These are phyloP conservation scores for Pseudocercospora macadamiae DNA, from an alignment of 2,329 filamentous ascomycete species.

Conservation along the genomic window DNA sequence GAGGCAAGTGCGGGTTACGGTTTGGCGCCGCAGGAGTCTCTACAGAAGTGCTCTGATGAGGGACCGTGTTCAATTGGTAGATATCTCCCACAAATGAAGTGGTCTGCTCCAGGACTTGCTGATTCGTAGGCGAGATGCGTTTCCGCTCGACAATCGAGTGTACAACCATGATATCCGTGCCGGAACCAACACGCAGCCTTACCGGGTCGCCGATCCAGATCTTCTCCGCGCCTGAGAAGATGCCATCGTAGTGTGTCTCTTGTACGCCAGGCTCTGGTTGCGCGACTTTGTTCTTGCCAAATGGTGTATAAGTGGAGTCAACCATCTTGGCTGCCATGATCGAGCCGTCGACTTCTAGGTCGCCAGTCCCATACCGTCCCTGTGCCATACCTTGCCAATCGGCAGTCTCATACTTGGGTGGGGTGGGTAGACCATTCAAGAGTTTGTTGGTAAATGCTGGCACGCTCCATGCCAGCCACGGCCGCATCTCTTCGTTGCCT, in stretches of 20 bases:
- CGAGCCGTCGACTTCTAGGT: constrained; percentile 59
- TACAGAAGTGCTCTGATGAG: constrained; percentile 39
- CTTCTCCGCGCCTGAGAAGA: constrained; percentile 63
- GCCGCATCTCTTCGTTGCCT: constrained; percentile 51
- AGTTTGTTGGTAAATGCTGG: constrained; percentile 53
- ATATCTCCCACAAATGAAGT: constrained; percentile 55
- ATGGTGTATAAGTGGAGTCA: constrained; percentile 58
- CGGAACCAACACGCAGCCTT: constrained; percentile 51
- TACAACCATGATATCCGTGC: constrained; percentile 54
- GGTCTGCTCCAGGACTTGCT: constrained; percentile 29
- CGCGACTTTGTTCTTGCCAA: constrained; percentile 50
- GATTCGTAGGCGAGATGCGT: constrained; percentile 25
- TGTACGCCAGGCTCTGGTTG: constrained; percentile 40
- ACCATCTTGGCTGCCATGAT: constrained; percentile 61
- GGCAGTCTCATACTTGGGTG: constrained; percentile 51
- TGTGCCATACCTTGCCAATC: constrained; percentile 54
- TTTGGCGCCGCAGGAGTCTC: constrained; percentile 38
- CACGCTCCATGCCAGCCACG: constrained; percentile 62
- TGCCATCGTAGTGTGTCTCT: constrained; percentile 55
- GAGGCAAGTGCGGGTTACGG: constrained; percentile 50
- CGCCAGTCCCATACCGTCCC: constrained; percentile 48
- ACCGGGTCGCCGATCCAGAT: constrained; percentile 63
- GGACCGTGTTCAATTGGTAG: constrained; percentile 52
- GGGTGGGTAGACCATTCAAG: constrained; percentile 44
- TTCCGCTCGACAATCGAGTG: constrained; percentile 48